Base-by-base conservation (phyloP, 495 filamentous ascomycete genomes). In the Elaphomyces granulatus region DNA sequence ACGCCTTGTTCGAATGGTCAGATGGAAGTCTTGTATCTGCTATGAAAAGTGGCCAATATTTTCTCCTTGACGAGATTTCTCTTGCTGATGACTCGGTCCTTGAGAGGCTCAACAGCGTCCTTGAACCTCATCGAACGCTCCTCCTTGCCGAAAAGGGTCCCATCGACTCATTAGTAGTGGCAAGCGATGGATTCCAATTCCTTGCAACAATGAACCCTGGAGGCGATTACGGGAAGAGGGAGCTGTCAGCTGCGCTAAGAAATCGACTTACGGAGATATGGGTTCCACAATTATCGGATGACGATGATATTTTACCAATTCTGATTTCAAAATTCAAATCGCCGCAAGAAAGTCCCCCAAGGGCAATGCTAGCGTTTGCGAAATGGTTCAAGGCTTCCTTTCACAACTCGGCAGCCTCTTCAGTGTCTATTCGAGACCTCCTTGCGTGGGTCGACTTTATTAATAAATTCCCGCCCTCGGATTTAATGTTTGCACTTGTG, bases 181-280 rank as follows among this genome's bases (percentile, higher is more conserved):
- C 81, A 15, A 57, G 70, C n/a, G 67, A 78, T 19, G 86, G 82
- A 1, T 99, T 95, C 59, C 88, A 96, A 53, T 94, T 96, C 52
- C 66, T 96, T 34, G 88, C 92, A 12, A 99, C 92, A 2, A 99
- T 99, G 92, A 99, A 99, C 46, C 92, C 92, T 7, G 92, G 90
- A 28, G 92, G 92, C 40, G 92, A 99, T 51, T 96, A 94, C 55
- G 92, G 92, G 40, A 99, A 99, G 54, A 80, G 81, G 47, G 92
- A 99, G 56, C 76, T 99, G 34, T 96, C 92, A 2, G 87, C 88
- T 3, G 92, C 92, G 17, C 66, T 99, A 38, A 74, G 92, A 17
- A 96, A 99, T 54, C 80, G 92, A 31, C 95, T 99, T 62, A 99
- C 92, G 0, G 92, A 99, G 54, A 93, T 99, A 15, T 99, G 92